Base-by-base conservation (phyloP, 129 eudicot genomes). In the Centella asiatica region DNA sequence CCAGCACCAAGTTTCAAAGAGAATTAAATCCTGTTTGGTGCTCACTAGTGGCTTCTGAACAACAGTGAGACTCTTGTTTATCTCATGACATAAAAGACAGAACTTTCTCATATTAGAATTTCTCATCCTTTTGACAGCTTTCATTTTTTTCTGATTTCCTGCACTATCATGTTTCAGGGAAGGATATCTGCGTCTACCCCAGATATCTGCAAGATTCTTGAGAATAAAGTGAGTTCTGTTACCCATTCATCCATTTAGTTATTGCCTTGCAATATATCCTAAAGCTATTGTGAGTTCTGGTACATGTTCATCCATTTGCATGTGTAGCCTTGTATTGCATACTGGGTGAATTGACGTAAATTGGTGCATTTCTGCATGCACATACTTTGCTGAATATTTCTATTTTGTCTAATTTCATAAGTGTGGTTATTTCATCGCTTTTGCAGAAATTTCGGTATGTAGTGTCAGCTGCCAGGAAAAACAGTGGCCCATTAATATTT, bases 181-280 rank as follows among this genome's bases (percentile, higher is more conserved):
- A 26, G 97, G 85, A 20, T 22, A 20, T 24, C 70, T 68, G 24
- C 79, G 84, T 20, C 71, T 89, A 78, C 83, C 86, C 28, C 95
- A 89, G 84, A 75, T 85, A 70, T 59, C 85, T 65, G 78, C 90
- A 57, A 77, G 83, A 60, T 89, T 77, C 81, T 70, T 89, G 23
- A 77, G 97, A 69, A 69, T 89, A 64, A 89, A 85, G 97, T 83
- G 59, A 85, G 95, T 80, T 57, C 39, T 32, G 28, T 26, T 57
- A 36, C 2, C 26, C 36, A 28, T 4, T 58, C 19, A 50, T 32
- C 45, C 14, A 44, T 57, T 12, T 40, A 60, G 2, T 7, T 56
- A 56, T 55, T 17, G 34, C 44, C 17, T 14, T 24, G 9, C 2
- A 25, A 48, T 51, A 5, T 23, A 23, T 50, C 25, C n/a, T 25